Conservation (phyloP, 2,329 filamentous ascomycete species). For the Phyllosticta citrichinensis region DNA sequence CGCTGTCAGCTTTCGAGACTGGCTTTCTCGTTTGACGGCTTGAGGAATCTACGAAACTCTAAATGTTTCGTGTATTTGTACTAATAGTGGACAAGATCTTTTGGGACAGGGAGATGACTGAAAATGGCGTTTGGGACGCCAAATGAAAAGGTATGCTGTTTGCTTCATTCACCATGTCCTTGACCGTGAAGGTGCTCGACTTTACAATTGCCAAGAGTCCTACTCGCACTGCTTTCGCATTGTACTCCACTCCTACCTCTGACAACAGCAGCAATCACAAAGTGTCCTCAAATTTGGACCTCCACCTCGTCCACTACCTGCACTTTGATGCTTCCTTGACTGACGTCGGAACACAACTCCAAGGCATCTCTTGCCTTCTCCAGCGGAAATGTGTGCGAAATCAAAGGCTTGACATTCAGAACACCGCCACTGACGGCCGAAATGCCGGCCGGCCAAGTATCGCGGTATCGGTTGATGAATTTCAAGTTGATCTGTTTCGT, state of each 20-base stretch:
- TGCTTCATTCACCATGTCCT: no score
- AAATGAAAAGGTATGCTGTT: no score
- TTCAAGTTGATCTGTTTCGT: conserved; percentile 49
- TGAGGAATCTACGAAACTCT: neutral
- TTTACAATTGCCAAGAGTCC: no score
- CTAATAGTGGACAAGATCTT: neutral
- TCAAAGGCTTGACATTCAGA: conserved; percentile 50
- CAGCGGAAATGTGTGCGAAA: conserved; percentile 54
- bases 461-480: conserved; percentile 61
- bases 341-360: conserved; percentile 41
- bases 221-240: no score
- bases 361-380: conserved; percentile 52
- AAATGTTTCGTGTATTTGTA: neutral
- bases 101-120: no score
- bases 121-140: no score
- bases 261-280: no score
- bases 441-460: conserved; percentile 60
- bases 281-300: neutral
- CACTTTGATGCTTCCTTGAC: conserved; percentile 49
- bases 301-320: conserved; percentile 44
- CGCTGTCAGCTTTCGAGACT: conserved; percentile 2
- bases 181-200: no score
- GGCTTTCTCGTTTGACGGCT: neutral
- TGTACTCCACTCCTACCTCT: no score
- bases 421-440: conserved; percentile 49